Evolutionary conservation across 768 basidiomycete genomes (phyloP), one percentile per base, ranked within the genome.

Genomic region (Phaffia australis): DNA sequence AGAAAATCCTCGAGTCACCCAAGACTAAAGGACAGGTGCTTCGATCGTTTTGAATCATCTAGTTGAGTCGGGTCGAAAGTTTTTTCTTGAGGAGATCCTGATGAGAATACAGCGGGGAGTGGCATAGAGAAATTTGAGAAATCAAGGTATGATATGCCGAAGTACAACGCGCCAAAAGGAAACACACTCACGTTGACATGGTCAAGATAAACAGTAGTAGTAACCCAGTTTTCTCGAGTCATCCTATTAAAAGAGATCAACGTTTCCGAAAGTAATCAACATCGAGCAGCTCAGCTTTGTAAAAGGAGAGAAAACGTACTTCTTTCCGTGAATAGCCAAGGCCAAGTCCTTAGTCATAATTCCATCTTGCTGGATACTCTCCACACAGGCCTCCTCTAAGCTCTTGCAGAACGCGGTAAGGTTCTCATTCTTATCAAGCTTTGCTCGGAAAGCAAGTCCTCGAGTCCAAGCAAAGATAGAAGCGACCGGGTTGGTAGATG

Each of bases 391-490:
- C 18, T 77, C 81, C 80, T 99, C 95, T 50, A 99, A 81, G 69
- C 85, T 83, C 57, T 81, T 72, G 72, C 87, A 89, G 78, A 94
- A 99, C 56, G 78, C 77, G 61, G 78, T 79, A 32, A 99, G 83
- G 46, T 80, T 80, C 25, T 83, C 83, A 75, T 94, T 98, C 50
- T 79, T 79, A 74, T 99, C 94, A 42, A 97, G 81, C 80, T 89
- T 91, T 70, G 92, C 93, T 71, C 92, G 86, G 66, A 70, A 69
- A 9, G 89, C 79, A 51, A 99, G 81, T 0, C 94, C 94, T 56
- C 95, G 85, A 19, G 94, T 98, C 94, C 94, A 99, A 9, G 94
- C 94, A 73, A 93, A 98, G 80, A 99, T 97, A 65, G 88, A 91
- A 55, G 94, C 94, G 71, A 98, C 92, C 50, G 94, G 93, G 83